Evolutionary conservation across 73 alveolate species (phyloP), one percentile per base, ranked within the genome.

Genomic region (Diophrys sp.): DNA sequence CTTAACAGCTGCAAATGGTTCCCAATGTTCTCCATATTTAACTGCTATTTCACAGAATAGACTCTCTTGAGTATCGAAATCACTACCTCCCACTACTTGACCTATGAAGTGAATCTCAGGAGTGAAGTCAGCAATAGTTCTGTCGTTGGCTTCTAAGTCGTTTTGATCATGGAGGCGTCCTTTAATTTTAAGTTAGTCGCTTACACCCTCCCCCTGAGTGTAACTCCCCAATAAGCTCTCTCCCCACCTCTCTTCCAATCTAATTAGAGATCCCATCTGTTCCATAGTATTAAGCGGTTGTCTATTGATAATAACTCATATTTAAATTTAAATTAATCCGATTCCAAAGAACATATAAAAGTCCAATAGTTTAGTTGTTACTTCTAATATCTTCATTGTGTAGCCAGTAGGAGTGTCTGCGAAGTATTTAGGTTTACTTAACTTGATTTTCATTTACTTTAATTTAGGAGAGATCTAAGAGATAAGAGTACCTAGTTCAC

Each of bases 11-110:
- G 67, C 75, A 1, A 85, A 31, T 54, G 79, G 24, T 67, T 85
- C 44, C 93, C 93, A 85, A 29, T 30, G 28, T 0, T 85, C 93
- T n/a, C 93, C 93, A 73, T 74, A 81, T 73, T 85, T 79, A 56
- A 85, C 67, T 23, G 73, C 73, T 0, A 82, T 88, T 54, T 85
- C 93, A 0, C 71, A 75, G 33, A 85, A 85, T 1, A 85, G 75
- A 0, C 88, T 84, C 32, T 85, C 93, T 11, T 70, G 72, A 24
- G 80, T 78, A 26, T 84, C 88, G 44, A 71, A 85, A 29, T 81
- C 88, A 70, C 75, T 66, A 1, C 87, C 92, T 31, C 86, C 92
- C 11, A 84, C 83, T 1, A 84, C 77, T 62, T 84, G 78, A 28
- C 92, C 92, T 8, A 84, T 72, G 70, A 84, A 84, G 71, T 23